Conservation (phyloP, 2,329 filamentous ascomycete species). For the Hymenoscyphus repandus region DNA sequence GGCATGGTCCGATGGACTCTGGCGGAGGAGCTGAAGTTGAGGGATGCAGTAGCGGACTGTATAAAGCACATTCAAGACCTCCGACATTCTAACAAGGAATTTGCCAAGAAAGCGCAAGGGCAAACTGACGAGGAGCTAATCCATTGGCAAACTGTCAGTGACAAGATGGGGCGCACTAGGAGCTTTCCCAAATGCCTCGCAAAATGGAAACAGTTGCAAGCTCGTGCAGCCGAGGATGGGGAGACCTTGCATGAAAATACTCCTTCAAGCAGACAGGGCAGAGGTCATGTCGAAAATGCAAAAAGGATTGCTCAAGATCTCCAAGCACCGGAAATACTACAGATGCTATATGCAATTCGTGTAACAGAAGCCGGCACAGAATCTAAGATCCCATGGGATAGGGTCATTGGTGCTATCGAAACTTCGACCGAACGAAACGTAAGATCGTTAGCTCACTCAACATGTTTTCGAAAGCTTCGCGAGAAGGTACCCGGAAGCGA, state of each 20-base stretch:
- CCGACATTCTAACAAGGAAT: slow-evolving; percentile 41
- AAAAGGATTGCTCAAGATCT: slow-evolving; percentile 28
- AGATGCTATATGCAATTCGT: no score
- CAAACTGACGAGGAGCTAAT: slow-evolving; percentile 47
- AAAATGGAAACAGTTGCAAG: slow-evolving; percentile 56
- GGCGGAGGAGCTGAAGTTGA: not conserved
- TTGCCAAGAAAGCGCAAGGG: slow-evolving; percentile 31
- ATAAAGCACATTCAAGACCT: slow-evolving; percentile 33
- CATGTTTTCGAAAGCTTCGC: slow-evolving; percentile 27
- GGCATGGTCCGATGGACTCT: no score
- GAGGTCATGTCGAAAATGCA: slow-evolving; percentile 42
- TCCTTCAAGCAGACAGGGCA: slow-evolving; percentile 35
- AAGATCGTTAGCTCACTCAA: slow-evolving; percentile 19
- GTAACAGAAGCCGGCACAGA: no score
- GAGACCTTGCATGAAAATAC: slow-evolving; percentile 24
- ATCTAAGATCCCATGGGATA: slow-evolving; percentile 45
- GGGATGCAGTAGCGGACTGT: slow-evolving; percentile 40
- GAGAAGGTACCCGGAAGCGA: slow-evolving; percentile 22
- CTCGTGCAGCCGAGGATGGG: slow-evolving; percentile 22
- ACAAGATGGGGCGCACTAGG: slow-evolving; percentile 55
- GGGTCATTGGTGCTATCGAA: slow-evolving; percentile 38
- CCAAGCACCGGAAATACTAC: no score
- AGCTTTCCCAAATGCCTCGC: slow-evolving; percentile 62
- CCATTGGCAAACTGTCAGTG: slow-evolving; percentile 61
- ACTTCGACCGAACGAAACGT: slow-evolving; percentile 30